Percentiles rank a stretch among this genome's conserved stretches.
Conservation (phyloP, 345 rosid genomes). For the Sonneratia caseolaris region DNA sequence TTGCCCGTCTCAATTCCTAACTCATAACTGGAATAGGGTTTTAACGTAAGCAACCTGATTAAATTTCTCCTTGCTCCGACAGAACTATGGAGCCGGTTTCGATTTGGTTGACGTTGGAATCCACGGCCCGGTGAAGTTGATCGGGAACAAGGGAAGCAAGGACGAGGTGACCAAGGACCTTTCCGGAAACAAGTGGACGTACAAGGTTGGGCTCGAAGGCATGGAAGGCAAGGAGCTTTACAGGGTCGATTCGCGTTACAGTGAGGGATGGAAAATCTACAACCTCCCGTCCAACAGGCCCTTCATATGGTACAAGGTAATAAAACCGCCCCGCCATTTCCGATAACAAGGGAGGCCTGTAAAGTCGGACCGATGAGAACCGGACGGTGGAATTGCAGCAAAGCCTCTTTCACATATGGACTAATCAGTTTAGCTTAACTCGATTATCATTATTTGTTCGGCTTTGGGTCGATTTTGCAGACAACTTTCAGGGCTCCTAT, state of each 20-base stretch:
- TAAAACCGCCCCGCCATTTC: not conserved
- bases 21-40: not conserved
- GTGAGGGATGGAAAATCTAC: slow-evolving; percentile 15
- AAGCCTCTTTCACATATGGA: no score
- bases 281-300: slow-evolving; percentile 23
- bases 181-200: slow-evolving; percentile 36
- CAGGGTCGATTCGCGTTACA: slow-evolving; percentile 1
- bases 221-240: slow-evolving; percentile 14
- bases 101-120: slow-evolving; percentile 17
- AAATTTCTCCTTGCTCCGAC: not conserved
- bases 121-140: slow-evolving; percentile 26
- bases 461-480: slow-evolving; percentile 13
- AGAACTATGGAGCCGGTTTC: slow-evolving; percentile 27
- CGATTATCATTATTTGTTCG: not conserved
- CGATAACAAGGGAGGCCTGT: no score
- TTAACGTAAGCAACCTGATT: not conserved
- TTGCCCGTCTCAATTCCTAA: no score
- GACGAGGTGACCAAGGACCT: slow-evolving; percentile 12
- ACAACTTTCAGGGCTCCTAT: slow-evolving; percentile 40
- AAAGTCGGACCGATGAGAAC: no score
- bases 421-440: not conserved
- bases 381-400: no score
- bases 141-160: not conserved
- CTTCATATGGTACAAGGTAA: slow-evolving; percentile 63
- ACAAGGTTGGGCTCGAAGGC: slow-evolving; percentile 49